These are phyloP conservation scores for Angophora floribunda DNA, from an alignment of 345 rosid species.

Conservation along the genomic window DNA sequence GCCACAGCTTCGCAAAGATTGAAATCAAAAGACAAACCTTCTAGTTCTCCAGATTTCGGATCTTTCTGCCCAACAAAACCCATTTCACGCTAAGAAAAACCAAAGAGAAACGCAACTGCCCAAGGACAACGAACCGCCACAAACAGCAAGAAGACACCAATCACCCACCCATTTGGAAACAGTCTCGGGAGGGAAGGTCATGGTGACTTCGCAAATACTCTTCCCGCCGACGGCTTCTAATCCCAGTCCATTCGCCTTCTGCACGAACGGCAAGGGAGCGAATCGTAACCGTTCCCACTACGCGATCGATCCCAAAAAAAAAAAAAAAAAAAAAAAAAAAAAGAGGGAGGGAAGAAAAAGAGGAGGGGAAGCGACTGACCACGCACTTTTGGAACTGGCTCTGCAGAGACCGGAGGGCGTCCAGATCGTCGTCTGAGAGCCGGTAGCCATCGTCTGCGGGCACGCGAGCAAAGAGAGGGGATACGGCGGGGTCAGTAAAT, in stretches of 20 bases:
- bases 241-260: slow-evolving; percentile 90
- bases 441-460: slow-evolving; percentile 32
- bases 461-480: not conserved
- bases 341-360: not conserved
- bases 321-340: not conserved
- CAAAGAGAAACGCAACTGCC: not conserved
- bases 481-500: not conserved
- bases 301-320: not conserved
- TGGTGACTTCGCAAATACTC: slow-evolving; percentile 54
- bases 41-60: slow-evolving; percentile 81
- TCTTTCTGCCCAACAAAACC: slow-evolving; percentile 38
- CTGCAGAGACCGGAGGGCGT: slow-evolving; percentile 60
- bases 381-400: slow-evolving; percentile 75
- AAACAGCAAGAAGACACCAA: not conserved
- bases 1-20: slow-evolving; percentile 90
- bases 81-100: not conserved
- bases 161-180: slow-evolving; percentile 78
- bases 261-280: slow-evolving; percentile 5
- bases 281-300: not conserved
- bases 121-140: not conserved
- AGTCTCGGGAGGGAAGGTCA: slow-evolving; percentile 66
- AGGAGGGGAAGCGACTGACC: slow-evolving; percentile 27
- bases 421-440: slow-evolving; percentile 56
- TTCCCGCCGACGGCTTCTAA: slow-evolving; percentile 49
- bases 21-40: slow-evolving; percentile 73